Conservation (phyloP, 1,284 basidiomycete species). For the Melampsora abietis-canadensis region DNA sequence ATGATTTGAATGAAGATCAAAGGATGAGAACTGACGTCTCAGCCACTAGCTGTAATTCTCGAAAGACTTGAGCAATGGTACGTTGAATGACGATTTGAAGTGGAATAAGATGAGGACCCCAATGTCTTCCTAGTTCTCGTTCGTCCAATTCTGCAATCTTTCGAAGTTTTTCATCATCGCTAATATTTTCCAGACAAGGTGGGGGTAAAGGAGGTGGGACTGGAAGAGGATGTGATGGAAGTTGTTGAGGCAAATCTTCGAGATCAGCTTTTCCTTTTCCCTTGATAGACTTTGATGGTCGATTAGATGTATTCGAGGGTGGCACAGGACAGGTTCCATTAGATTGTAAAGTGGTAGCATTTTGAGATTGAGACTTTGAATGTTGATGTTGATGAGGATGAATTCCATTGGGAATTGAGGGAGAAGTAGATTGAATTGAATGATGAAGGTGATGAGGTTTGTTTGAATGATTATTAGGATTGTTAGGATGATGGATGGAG, state of each 20-base stretch:
- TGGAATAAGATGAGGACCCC: conserved; percentile 37
- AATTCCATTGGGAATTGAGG: too few species aligned
- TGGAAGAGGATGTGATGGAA: background rate
- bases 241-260: background rate
- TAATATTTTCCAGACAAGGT: background rate
- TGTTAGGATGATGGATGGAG: too few species aligned
- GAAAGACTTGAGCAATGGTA: conserved; percentile 38
- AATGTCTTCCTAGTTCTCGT: conserved; percentile 14
- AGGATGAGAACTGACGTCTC: conserved; percentile 8
- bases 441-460: too few species aligned
- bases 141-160: conserved; percentile 22
- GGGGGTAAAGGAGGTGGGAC: conserved; percentile 1
- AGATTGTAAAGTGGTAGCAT: too few species aligned
- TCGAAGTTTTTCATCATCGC: background rate
- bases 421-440: too few species aligned
- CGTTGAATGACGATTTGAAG: conserved; percentile 39
- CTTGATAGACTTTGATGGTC: conserved; percentile 6
- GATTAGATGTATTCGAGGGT: background rate
- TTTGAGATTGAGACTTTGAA: too few species aligned
- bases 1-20: background rate
- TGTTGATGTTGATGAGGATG: too few species aligned
- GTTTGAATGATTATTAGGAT: too few species aligned
- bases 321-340: background rate
- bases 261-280: conserved; percentile 1
- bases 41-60: conserved; percentile 15